Conservation (phyloP, 306 rosid species). For the Mimosa bimucronata region DNA sequence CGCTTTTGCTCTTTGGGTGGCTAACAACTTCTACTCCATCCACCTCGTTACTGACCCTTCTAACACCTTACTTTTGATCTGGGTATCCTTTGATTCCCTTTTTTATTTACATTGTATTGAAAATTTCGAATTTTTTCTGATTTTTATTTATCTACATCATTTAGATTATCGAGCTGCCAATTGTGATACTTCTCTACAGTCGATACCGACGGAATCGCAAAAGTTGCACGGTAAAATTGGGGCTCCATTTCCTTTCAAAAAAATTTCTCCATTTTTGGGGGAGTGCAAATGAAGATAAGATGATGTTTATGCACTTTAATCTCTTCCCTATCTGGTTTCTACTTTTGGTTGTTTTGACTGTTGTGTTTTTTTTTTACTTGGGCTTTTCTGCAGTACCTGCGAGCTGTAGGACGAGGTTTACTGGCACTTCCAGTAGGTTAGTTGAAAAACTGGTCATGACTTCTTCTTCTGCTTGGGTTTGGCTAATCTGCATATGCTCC, state of each 20-base stretch:
- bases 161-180: constrained; percentile 47
- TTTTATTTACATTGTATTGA: too few relatives aligned
- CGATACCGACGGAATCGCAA: constrained; percentile 39
- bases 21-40: constrained; percentile 34
- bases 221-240: constrained; percentile 40
- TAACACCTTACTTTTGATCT: constrained; percentile 47
- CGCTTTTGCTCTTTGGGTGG: constrained; percentile 30
- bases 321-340: neutral
- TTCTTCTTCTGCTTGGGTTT: constrained; percentile 1
- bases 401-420: constrained; percentile 78
- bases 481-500: neutral
- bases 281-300: neutral
- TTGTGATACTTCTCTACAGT: constrained; percentile 45
- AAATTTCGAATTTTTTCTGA: neutral
- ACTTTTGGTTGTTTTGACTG: neutral
- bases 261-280: neutral
- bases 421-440: constrained; percentile 79
- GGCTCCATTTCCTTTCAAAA: neutral
- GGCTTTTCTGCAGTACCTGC: constrained; percentile 57
- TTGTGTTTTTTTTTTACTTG: neutral
- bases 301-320: neutral
- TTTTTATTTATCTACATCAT: constrained; percentile 4
- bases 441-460: constrained; percentile 35
- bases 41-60: constrained; percentile 44
- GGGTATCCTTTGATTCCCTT: constrained; percentile 34